Evolutionary conservation across 176 grass and related monocot genomes (phyloP).

Genomic region (Canna indica): DNA sequence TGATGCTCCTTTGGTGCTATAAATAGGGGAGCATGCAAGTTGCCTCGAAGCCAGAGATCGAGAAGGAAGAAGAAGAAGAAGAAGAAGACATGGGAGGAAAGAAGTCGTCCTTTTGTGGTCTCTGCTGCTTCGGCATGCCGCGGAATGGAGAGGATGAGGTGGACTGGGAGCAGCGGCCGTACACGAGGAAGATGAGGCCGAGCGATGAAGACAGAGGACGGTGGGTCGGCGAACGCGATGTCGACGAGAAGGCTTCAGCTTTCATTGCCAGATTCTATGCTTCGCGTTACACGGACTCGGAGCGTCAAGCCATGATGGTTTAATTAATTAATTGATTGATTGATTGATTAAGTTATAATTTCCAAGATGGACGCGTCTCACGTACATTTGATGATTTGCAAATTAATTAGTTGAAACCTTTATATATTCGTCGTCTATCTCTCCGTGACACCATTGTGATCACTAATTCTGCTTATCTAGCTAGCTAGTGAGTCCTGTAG

Average conservation of each 20-base stretch:
- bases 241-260: background rate
- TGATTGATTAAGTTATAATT: too few relatives aligned
- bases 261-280: background rate
- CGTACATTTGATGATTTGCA: too few relatives aligned
- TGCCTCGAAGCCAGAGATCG: background rate
- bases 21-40: background rate
- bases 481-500: background rate
- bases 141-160: background rate
- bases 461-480: too few relatives aligned
- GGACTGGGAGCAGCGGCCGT: background rate
- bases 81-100: background rate
- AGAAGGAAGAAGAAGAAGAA: background rate
- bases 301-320: background rate
- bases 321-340: background rate
- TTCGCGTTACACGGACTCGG: background rate
- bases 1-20: background rate
- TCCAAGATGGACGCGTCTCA: too few relatives aligned
- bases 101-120: background rate
- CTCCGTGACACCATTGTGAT: too few relatives aligned
- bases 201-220: background rate
- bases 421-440: too few relatives aligned
- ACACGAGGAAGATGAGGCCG: background rate
- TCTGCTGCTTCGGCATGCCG: background rate
- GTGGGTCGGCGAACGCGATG: background rate
- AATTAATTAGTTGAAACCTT: too few relatives aligned